Evolutionary conservation across 2,329 filamentous ascomycete species (phyloP), one percentile per base, ranked within the genome.

Genomic region (Elsinoe batatas): DNA sequence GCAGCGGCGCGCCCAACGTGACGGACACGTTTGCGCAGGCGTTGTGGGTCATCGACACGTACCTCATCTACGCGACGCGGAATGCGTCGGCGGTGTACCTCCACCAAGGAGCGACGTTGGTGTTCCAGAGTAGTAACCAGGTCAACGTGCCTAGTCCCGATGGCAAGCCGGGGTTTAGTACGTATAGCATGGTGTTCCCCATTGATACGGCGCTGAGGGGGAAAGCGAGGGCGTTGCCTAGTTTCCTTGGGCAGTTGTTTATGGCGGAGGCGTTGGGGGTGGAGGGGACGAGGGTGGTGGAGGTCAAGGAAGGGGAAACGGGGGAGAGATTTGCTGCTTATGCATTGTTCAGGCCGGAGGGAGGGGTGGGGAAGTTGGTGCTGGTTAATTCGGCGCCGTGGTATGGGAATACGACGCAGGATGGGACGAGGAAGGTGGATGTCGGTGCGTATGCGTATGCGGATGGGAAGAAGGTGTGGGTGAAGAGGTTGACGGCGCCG

Each of bases 21-120:
- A 68, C 67, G 2, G 71, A 73, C 57, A 71, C 69, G 0, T 72
- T 72, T 54, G 69, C 68, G 1, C 67, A 72, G 55, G 70, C 71
- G 0, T 62, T 73, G 2, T 72, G 71, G 71, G 66, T 69, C 13
- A 64, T 69, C 8, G 69, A 72, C 49, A 68, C 65, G 0, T 64
- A 70, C 37, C 61, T 73, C 13, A 64, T 69, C 36, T 71, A 72
- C 50, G 71, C 70, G 13, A 63, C 65, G 1, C 64, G 67, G n/a
- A 71, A 72, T 51, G 69, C 70, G 0, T 66, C 65, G 0, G 64
- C 67, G 5, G 66, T 69, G 20, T 67, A 71, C 51, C 57, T 72
- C 3, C 71, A 73, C 57, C 62, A 64, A 36, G 64, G 64, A 10
- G 64, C 64, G 1, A 64, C 64, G 0, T 54, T 66, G 5, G 64